Percentiles rank a stretch among this genome's conserved stretches.
Conservation (phyloP, 441 rosid genomes). For the Euphorbia corollata region DNA sequence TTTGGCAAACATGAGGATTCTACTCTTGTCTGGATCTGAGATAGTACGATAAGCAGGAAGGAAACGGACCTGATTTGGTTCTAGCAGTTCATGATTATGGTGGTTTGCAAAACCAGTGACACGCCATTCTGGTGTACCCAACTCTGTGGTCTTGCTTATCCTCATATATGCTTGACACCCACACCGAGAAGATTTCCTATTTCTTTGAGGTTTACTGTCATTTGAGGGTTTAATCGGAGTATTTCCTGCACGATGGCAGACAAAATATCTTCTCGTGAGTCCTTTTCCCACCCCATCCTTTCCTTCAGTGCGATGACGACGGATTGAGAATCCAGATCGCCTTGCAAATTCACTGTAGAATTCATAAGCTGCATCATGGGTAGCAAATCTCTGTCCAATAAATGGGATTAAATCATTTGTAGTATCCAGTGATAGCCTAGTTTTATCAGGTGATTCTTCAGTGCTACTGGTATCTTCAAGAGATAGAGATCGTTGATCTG, state of each 20-base stretch:
- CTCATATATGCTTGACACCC: conserved; percentile 90
- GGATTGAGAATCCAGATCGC: conserved; percentile 84
- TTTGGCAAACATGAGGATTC: conserved; percentile 91
- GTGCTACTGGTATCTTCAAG: conserved; percentile 75
- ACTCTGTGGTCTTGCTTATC: conserved; percentile 67
- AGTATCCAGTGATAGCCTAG: conserved; percentile 58
- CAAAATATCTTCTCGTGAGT: conserved; percentile 88
- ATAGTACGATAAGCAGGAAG: conserved; percentile 93
- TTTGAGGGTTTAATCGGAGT: conserved; percentile 66
- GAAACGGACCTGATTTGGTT: conserved; percentile 87
- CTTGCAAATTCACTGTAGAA: conserved; percentile 80
- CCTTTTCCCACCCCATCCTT: conserved; percentile 97
- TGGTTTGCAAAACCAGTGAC: conserved; percentile 83
- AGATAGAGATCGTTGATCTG: conserved; percentile 75
- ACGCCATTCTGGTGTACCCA: conserved; percentile 84
- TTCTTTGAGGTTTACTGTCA: conserved; percentile 78
- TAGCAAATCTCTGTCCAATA: conserved; percentile 70
- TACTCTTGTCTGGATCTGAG: conserved; percentile 84
- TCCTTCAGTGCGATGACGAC: conserved; percentile 95
- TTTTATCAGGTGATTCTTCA: conserved; percentile 77
- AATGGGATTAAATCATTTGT: conserved; percentile 58
- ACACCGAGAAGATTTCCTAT: conserved; percentile 82
- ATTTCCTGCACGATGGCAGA: conserved; percentile 97
- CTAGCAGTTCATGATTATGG: conserved; percentile 86
- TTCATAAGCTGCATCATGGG: conserved; percentile 89